Percentiles rank a stretch among this genome's conserved stretches.
These are phyloP conservation scores for Scedosporium aurantiacum DNA, from an alignment of 2,329 filamentous ascomycete genomes.

Conservation along the genomic window DNA sequence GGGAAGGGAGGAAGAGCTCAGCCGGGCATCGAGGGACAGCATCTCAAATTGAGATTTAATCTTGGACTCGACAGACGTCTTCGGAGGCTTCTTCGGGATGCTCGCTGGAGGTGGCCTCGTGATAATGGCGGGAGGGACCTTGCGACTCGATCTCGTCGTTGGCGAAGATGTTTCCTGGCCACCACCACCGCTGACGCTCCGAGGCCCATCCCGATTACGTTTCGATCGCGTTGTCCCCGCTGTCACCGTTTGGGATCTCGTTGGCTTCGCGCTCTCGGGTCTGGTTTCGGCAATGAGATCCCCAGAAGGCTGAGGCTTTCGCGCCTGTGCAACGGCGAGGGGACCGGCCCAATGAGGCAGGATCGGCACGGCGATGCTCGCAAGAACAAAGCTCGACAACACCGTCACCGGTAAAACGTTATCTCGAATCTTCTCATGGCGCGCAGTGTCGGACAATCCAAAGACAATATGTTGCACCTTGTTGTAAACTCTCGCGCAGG, in stretches of 20 bases:
- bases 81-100: constrained; percentile 3
- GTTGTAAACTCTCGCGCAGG: constrained; percentile 74
- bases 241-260: constrained; percentile 58
- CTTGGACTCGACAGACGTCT: constrained; percentile 15
- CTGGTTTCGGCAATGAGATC: constrained; percentile 49
- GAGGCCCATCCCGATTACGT: constrained; percentile 17
- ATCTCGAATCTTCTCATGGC: constrained; percentile 67
- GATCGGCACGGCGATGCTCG: constrained; percentile 62
- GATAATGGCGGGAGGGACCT: constrained; percentile 9
- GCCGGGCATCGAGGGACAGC: constrained; percentile 44
- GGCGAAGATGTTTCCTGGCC: background rate
- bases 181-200: background rate
- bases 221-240: constrained; percentile 37
- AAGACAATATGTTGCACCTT: constrained; percentile 84
- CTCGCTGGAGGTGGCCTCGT: constrained; percentile 17
- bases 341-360: constrained; percentile 71
- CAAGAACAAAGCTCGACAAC: constrained; percentile 68
- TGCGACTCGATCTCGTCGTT: background rate
- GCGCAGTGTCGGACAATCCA: constrained; percentile 57
- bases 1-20: constrained; percentile 58
- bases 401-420: constrained; percentile 73
- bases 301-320: constrained; percentile 56
- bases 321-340: constrained; percentile 69
- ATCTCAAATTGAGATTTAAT: constrained; percentile 40
- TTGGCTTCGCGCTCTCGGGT: constrained; percentile 36